Base-by-base conservation (phyloP, 176 grass and related monocot species). In the Oryza coarctata region DNA sequence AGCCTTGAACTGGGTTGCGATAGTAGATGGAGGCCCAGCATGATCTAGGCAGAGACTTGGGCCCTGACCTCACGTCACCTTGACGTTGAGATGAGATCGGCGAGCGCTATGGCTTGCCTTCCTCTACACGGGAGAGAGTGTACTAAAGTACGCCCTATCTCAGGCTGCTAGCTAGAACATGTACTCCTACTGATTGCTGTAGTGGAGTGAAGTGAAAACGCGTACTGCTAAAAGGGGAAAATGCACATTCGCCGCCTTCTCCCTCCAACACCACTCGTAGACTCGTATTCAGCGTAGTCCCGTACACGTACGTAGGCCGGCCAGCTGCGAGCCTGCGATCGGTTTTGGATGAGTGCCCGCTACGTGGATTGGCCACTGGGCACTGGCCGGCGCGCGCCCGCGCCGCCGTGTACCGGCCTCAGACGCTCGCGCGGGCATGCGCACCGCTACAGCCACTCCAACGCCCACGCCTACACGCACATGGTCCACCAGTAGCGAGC, bases 31-130 rank as follows among this genome's bases (percentile, higher is more conserved):
- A 6, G 28, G 71, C 9, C 43, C 28, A n/a, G 11, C 28, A 52
- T 3, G 28, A 71, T 29, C n/a, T n/a, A n/a, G n/a, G n/a, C n/a
- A n/a, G n/a, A n/a, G n/a, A n/a, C n/a, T n/a, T n/a, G n/a, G n/a
- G n/a, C n/a, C n/a, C n/a, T n/a, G 84, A 52, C 30, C 55, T 85
- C 57, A 80, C 31, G 13, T 80, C 76, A 80, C 7, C 34, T 41
- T 74, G 84, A 80, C 84, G 68, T 5, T 26, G 43, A 10, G 29
- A 63, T 66, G 76, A 73, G 18, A 25, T 73, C 58, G 60, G 40
- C 76, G 15, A 55, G 14, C 26, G 0, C 32, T 63, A 10, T 14
- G 66, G 55, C 55, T 2, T 25, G 55, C 55, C 22, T 60, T 25
- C 55, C 55, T 60, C 22, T 60, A 3, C 55, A 3, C 49, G 17